Conservation (phyloP, 352 stramenopile genomes). For the Globisporangium abappressorium region DNA sequence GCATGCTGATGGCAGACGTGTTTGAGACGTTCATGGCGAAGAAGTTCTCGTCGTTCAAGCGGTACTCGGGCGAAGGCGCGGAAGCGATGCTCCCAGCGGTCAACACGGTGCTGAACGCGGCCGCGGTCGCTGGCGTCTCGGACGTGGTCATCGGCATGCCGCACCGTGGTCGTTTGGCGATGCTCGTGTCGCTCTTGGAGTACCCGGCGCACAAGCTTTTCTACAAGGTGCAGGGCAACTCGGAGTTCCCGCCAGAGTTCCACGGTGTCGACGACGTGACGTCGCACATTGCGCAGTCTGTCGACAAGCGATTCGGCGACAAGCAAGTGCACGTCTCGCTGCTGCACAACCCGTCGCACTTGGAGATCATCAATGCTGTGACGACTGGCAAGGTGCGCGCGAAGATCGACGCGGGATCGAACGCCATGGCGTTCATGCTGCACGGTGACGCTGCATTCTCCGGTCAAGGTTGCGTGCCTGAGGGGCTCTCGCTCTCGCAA, state of each 20-base stretch:
- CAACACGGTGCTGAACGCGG: conserved; percentile 63
- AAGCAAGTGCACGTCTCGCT: conserved; percentile 75
- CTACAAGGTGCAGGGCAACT: conserved; percentile 74
- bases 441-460: conserved; percentile 87
- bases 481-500: conserved; percentile 72
- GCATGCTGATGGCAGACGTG: conserved; percentile 74
- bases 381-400: conserved; percentile 80
- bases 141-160: conserved; percentile 88
- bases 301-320: conserved; percentile 65
- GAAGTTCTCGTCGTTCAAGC: conserved; percentile 86
- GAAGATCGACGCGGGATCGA: conserved; percentile 63
- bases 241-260: conserved; percentile 62
- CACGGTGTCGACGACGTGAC: conserved; percentile 81
- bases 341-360: conserved; percentile 83
- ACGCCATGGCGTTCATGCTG: conserved; percentile 80
- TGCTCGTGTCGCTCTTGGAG: conserved; percentile 73
- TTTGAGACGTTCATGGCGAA: conserved; percentile 87
- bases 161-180: conserved; percentile 73
- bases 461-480: conserved; percentile 80
- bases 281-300: conserved; percentile 78
- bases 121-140: conserved; percentile 39
- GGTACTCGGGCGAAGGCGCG: conserved; percentile 82
- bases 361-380: conserved; percentile 89
- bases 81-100: conserved; percentile 80
- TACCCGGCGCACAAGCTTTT: conserved; percentile 84